Percentiles rank a stretch among this genome's conserved stretches.
These are phyloP conservation scores for Verticillium nubilum DNA, from an alignment of 2,329 filamentous ascomycete species.

Conservation along the genomic window DNA sequence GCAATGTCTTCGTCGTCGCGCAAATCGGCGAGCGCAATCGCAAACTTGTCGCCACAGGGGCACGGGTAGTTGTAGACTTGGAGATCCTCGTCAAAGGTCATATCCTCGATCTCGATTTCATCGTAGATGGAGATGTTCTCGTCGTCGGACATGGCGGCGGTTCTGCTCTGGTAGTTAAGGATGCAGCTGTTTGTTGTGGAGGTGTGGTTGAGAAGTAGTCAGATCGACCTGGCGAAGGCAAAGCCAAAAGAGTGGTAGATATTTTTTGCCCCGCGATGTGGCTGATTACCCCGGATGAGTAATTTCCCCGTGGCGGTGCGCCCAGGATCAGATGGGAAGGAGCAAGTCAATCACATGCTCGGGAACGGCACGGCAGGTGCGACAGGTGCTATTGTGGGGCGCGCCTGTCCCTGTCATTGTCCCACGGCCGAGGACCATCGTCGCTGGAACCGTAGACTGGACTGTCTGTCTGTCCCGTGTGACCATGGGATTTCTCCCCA, in stretches of 20 bases:
- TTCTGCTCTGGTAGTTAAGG: background rate
- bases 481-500: background rate
- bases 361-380: background rate
- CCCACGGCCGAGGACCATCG: background rate
- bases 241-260: background rate
- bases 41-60: slow-evolving; percentile 94
- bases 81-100: slow-evolving; percentile 78
- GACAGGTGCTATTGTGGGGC: background rate
- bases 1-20: slow-evolving; percentile 88
- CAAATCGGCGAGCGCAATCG: slow-evolving; percentile 80
- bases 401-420: background rate
- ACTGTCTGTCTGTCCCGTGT: background rate
- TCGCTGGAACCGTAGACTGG: background rate
- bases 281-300: slow-evolving; percentile 4
- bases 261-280: slow-evolving; percentile 11
- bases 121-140: slow-evolving; percentile 76
- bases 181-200: background rate
- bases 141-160: slow-evolving; percentile 53
- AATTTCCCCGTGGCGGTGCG: background rate
- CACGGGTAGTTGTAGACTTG: slow-evolving; percentile 96
- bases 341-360: slow-evolving; percentile 1
- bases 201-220: background rate
- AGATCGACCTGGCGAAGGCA: background rate
- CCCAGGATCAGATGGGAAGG: background rate
- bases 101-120: slow-evolving; percentile 98